Evolutionary conservation across 1,284 basidiomycete genomes (phyloP).

Genomic region (Cutaneotrichosporon mucoides): DNA sequence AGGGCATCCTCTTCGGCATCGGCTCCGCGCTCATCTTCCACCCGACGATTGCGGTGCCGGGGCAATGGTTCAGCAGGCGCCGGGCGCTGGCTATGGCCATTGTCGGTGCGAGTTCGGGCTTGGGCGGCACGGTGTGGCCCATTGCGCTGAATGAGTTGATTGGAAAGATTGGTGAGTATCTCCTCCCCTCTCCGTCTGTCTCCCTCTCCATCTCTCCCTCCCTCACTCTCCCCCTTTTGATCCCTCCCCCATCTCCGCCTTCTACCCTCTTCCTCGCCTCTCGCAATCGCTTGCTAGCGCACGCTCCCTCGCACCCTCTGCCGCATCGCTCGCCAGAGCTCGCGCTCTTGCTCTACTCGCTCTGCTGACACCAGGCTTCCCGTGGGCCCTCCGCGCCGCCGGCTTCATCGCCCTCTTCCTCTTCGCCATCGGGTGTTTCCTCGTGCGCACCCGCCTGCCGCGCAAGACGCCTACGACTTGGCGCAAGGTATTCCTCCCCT

Average conservation of each 20-base stretch:
- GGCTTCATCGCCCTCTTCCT: constrained; percentile 29
- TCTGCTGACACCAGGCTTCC: constrained; percentile 15
- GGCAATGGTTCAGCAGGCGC: constrained; percentile 53
- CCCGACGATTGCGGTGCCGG: constrained; percentile 53
- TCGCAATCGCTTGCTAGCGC: too few species aligned
- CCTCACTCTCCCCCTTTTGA: too few species aligned
- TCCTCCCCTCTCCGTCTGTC: too few species aligned
- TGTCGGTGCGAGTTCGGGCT: constrained; percentile 28
- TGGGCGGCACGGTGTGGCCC: constrained; percentile 41
- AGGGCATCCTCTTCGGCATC: constrained; percentile 27
- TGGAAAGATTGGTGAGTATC: constrained; percentile 2
- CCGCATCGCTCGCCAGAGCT: too few species aligned
- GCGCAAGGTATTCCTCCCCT: constrained; percentile 20
- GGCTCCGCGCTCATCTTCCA: constrained; percentile 53
- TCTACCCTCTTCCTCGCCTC: too few species aligned
- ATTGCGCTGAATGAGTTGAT: constrained; percentile 9
- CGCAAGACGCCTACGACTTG: constrained; percentile 21
- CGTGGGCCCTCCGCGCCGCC: constrained; percentile 27
- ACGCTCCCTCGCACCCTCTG: too few species aligned
- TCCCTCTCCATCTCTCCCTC: too few species aligned
- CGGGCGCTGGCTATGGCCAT: constrained; percentile 35
- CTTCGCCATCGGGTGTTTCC: constrained; percentile 17
- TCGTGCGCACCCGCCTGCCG: constrained; percentile 24
- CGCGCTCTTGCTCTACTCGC: too few species aligned
- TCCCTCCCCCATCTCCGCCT: too few species aligned